Evolutionary conservation across 106 monocot species (phyloP).

Genomic region (Amphibolis antarctica): DNA sequence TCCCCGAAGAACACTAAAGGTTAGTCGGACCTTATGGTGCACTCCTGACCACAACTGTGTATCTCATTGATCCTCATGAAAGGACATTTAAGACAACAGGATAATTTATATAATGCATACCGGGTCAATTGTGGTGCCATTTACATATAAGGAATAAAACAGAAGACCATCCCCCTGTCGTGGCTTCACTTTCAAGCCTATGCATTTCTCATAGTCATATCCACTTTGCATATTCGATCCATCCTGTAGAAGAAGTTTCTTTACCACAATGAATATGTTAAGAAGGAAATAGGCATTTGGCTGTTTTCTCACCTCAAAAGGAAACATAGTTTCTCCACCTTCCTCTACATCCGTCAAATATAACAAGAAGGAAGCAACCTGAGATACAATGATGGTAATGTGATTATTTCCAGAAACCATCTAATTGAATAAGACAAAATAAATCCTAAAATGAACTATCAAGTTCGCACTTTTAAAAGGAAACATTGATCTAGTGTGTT

Average conservation of each 20-base stretch:
- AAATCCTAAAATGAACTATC: neutral
- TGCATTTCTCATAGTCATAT: constrained; percentile 79
- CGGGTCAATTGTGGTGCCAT: constrained; percentile 60
- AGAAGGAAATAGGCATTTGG: neutral
- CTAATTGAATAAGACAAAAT: neutral
- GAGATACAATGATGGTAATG: constrained; percentile 4
- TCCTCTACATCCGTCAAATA: constrained; percentile 94
- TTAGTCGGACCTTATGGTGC: too few species aligned
- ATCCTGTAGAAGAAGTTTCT: constrained; percentile 30
- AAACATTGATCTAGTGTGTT: too few species aligned
- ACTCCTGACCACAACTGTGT: too few species aligned
- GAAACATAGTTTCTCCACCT: constrained; percentile 99
- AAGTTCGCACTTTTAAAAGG: neutral
- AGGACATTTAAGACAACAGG: neutral
- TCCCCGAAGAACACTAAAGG: too few species aligned
- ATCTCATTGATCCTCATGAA: neutral
- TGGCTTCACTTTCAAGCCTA: constrained; percentile 87
- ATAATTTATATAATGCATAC: constrained; percentile 20
- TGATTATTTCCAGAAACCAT: neutral
- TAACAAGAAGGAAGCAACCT: constrained; percentile 91
- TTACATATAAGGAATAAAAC: constrained; percentile 69
- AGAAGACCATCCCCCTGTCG: constrained; percentile 79
- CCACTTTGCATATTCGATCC: constrained; percentile 65
- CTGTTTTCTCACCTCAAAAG: constrained; percentile 39
- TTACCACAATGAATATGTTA: neutral